A percentile compares a stretch with the other conserved stretches of the same genome.
Evolutionary conservation across 139 green algal genomes (phyloP).

Genomic region (Closterium sp.): DNA sequence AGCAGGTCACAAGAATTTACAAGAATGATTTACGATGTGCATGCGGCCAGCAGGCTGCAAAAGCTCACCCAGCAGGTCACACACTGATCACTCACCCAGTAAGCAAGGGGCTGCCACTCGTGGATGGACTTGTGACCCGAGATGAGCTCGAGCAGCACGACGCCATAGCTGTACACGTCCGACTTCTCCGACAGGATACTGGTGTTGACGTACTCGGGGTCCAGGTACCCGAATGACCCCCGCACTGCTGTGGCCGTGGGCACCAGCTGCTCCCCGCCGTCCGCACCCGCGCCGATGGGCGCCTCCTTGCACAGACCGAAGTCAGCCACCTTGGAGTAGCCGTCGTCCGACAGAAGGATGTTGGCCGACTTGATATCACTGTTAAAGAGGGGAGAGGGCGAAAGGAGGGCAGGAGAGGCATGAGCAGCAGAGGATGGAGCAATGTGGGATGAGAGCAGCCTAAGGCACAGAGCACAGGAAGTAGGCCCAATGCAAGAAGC

Average conservation of each 20-base stretch:
- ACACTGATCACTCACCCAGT: constrained; percentile 8
- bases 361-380: constrained; percentile 44
- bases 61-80: background rate
- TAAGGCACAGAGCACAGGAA: background rate
- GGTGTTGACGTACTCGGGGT: constrained; percentile 39
- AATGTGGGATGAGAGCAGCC: background rate
- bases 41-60: background rate
- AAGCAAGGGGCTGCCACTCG: constrained; percentile 64
- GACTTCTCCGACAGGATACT: constrained; percentile 38
- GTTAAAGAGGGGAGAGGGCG: background rate
- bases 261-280: background rate
- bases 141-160: constrained; percentile 59
- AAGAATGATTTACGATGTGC: background rate
- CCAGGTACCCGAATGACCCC: constrained; percentile 36
- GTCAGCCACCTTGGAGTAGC: constrained; percentile 41
- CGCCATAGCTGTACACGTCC: constrained; percentile 58
- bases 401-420: background rate
- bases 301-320: constrained; percentile 38
- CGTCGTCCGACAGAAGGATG: constrained; percentile 24
- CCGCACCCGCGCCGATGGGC: constrained; percentile 13
- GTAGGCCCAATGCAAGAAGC: background rate
- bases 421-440: background rate
- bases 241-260: constrained; percentile 25
- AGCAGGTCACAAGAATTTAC: too few relatives aligned
- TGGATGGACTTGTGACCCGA: constrained; percentile 71